Evolutionary conservation across 345 rosid species (phyloP), one percentile per base, ranked within the genome.

Genomic region (Hibiscus tridactylites): DNA sequence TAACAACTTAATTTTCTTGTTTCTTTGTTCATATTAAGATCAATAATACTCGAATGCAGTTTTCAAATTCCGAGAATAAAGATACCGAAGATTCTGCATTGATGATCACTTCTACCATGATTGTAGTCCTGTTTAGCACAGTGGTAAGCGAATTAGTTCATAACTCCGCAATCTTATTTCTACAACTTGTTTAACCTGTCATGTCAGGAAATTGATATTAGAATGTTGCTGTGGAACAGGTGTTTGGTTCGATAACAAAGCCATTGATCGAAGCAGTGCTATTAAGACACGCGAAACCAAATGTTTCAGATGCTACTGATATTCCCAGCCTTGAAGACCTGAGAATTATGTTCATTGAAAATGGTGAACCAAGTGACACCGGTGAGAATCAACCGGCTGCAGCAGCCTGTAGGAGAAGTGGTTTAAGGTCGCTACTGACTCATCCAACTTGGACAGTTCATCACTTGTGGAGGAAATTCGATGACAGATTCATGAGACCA

Each of bases 41-140:
- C 3, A 60, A 13, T n/a, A 39, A 53, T 37, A 29, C 66, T 13
- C 13, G 60, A 57, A 68, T 70, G 44, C 92, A 90, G 92, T 90
- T 90, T 77, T 75, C 87, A 7, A 64, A 6, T 8, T 13, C 74
- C 0, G 71, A 67, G 1, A 33, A 61, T 8, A 1, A 63, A 0
- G 2, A 71, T 2, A 31, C 83, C 6, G 1, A 79, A 19, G 81
- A 78, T 21, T 42, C 79, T 21, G 83, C 88, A 58, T 73, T 86
- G n/a, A 79, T 90, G 87, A 78, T 83, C 80, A 86, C 90, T 21
- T 65, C 66, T 31, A 90, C 89, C 42, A 85, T 88, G 63, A 88
- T 86, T 56, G 92, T 88, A 37, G 92, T 90, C 52, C 79, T 90
- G 57, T 86, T 90, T 67, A 88, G 96, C 68, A 90, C 92, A 46